Evolutionary conservation across 495 filamentous ascomycete genomes (phyloP).

Genomic region (Bombardia bombarda): DNA sequence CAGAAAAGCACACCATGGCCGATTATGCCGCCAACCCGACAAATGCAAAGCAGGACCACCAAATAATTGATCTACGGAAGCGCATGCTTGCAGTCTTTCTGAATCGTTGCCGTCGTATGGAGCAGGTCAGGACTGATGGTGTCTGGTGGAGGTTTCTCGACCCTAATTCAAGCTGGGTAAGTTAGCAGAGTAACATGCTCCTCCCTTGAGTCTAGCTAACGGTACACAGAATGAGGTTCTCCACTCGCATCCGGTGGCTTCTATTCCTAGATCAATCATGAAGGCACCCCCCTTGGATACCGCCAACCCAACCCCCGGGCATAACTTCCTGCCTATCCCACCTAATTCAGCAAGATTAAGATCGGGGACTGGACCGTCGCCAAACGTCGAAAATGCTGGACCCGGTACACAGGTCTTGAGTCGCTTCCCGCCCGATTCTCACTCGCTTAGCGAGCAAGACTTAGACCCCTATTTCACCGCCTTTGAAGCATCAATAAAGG

Average conservation of each 20-base stretch:
- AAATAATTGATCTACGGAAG: slow-evolving; percentile 92
- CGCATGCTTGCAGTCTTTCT: slow-evolving; percentile 93
- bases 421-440: slow-evolving; percentile 74
- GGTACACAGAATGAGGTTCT: slow-evolving; percentile 75
- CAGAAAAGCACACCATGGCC: slow-evolving; percentile 96
- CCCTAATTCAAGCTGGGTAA: slow-evolving; percentile 96
- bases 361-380: slow-evolving; percentile 42
- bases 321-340: slow-evolving; percentile 81
- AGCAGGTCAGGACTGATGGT: slow-evolving; percentile 85
- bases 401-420: slow-evolving; percentile 60
- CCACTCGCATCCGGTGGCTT: slow-evolving; percentile 79
- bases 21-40: slow-evolving; percentile 97
- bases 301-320: slow-evolving; percentile 81
- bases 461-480: slow-evolving; percentile 91
- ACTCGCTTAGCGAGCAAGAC: slow-evolving; percentile 74
- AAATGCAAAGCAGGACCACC: slow-evolving; percentile 92
- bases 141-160: slow-evolving; percentile 97
- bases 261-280: slow-evolving; percentile 86
- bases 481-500: slow-evolving; percentile 80
- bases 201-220: slow-evolving; percentile 19
- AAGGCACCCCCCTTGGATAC: slow-evolving; percentile 90
- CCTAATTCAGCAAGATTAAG: slow-evolving; percentile 78
- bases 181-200: slow-evolving; percentile 12
- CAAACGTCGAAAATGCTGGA: slow-evolving; percentile 31
- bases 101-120: slow-evolving; percentile 88